Conservation (phyloP, 495 filamentous ascomycete species). For the Podospora sp. region DNA sequence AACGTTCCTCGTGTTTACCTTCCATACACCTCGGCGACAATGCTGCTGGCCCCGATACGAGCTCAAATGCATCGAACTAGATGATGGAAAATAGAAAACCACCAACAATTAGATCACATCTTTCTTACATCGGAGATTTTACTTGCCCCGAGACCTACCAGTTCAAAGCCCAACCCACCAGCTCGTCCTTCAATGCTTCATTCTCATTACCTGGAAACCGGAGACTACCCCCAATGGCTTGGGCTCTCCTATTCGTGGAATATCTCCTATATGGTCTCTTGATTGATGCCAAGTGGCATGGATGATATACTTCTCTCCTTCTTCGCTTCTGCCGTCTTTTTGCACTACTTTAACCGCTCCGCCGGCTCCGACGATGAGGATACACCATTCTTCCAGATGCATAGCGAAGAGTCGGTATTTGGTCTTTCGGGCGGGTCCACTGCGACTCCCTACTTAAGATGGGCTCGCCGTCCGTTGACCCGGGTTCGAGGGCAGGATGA, state of each 20-base stretch:
- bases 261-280: neutral
- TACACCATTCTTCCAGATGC: conserved; percentile 16
- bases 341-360: conserved; percentile 11
- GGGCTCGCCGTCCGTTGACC: neutral
- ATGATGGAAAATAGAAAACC: neutral
- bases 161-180: neutral
- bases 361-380: neutral
- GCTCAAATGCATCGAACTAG: neutral
- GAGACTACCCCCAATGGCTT: neutral
- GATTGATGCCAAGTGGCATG: conserved; percentile 14
- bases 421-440: neutral
- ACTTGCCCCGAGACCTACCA: neutral
- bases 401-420: neutral
- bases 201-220: neutral
- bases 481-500: neutral
- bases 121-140: neutral
- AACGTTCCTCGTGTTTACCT: neutral
- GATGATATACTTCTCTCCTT: conserved; percentile 5
- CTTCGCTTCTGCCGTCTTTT: conserved; percentile 12
- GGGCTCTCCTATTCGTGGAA: conserved; percentile 17
- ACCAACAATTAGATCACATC: neutral
- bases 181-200: neutral
- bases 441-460: conserved; percentile 2
- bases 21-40: no score
- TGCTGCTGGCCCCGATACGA: neutral